phyloP scores from a whole-genome alignment of 305 asterid genomes.

The Galium porrigens region DNA sequence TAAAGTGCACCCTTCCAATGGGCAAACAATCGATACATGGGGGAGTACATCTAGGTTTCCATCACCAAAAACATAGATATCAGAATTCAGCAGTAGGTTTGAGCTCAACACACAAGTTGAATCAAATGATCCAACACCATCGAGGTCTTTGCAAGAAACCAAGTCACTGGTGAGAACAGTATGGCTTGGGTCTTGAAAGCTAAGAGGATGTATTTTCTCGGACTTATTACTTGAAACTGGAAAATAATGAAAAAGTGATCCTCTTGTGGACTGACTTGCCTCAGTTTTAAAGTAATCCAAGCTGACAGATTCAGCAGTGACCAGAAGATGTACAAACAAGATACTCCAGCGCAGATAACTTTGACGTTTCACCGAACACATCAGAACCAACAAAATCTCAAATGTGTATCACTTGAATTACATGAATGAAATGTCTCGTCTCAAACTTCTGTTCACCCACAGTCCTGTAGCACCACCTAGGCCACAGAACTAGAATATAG shows the following conservation, averaged over 20 bases:
- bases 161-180: conserved; percentile 19
- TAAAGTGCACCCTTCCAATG: conserved; percentile 56
- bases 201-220: conserved; percentile 12
- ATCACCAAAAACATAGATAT: conserved; percentile 42
- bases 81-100: conserved; percentile 30
- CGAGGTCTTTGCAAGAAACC: conserved; percentile 70
- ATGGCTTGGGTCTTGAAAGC: conserved; percentile 19
- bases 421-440: conserved; percentile 22
- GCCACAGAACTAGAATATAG: neutral
- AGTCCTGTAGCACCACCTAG: neutral
- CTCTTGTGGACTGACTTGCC: conserved; percentile 20
- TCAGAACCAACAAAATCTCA: conserved; percentile 31
- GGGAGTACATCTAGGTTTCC: conserved; percentile 84
- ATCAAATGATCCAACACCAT: conserved; percentile 79
- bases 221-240: conserved; percentile 25
- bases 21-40: conserved; percentile 56
- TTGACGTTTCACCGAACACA: conserved; percentile 37
- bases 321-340: conserved; percentile 41
- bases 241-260: conserved; percentile 16
- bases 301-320: conserved; percentile 26
- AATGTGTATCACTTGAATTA: conserved; percentile 17
- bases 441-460: conserved; percentile 6
- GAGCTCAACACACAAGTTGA: conserved; percentile 62
- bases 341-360: conserved; percentile 47
- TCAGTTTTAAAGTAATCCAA: conserved; percentile 24